phyloP scores from a whole-genome alignment of 2,329 filamentous ascomycete species.

The Neofusicoccum ribis region DNA sequence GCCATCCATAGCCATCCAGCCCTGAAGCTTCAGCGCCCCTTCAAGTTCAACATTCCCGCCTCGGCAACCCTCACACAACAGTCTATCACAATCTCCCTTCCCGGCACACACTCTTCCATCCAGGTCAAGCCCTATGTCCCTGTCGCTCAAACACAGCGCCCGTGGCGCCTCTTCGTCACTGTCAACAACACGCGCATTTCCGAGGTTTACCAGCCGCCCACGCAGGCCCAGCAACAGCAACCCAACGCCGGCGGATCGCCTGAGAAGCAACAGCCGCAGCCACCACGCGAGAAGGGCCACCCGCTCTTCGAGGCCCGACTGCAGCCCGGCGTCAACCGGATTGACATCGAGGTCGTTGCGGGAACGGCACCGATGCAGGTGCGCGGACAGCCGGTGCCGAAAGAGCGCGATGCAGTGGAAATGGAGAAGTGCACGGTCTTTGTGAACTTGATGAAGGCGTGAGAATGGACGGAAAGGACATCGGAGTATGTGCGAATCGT shows the following conservation, averaged over 20 bases:
- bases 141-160: constrained; percentile 63
- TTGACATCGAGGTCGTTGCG: constrained; percentile 77
- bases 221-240: constrained; percentile 22
- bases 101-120: constrained; percentile 66
- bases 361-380: constrained; percentile 56
- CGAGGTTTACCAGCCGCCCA: constrained; percentile 54
- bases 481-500: no score
- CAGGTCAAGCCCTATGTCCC: constrained; percentile 70
- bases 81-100: constrained; percentile 70
- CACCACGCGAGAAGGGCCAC: constrained; percentile 51
- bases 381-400: constrained; percentile 25
- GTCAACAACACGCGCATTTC: constrained; percentile 65
- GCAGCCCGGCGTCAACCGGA: constrained; percentile 70
- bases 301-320: constrained; percentile 76
- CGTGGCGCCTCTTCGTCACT: constrained; percentile 75
- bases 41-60: constrained; percentile 65
- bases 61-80: constrained; percentile 68
- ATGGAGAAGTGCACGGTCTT: constrained; percentile 77
- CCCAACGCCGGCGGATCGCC: constrained; percentile 20
- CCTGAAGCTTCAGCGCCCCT: constrained; percentile 61
- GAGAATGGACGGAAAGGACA: neutral
- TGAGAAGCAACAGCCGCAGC: constrained; percentile 25
- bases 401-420: constrained; percentile 59
- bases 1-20: constrained; percentile 59
- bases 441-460: constrained; percentile 61